These are phyloP conservation scores for Cinnamomum micranthum DNA, from an alignment of 164 flowering plant genomes.

Conservation along the genomic window DNA sequence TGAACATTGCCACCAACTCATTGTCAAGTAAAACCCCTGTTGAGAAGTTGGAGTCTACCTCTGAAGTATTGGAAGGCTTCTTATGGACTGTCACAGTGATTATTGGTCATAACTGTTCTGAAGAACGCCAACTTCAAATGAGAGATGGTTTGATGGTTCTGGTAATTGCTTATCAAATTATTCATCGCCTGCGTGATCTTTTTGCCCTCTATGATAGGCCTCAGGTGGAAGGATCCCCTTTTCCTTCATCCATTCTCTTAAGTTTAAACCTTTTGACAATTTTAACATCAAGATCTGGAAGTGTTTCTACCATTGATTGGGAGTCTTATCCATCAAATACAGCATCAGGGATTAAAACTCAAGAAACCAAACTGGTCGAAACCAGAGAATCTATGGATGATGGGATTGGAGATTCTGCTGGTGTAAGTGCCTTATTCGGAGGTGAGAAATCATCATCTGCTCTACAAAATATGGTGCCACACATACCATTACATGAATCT, in stretches of 20 bases:
- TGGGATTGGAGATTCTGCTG: slow-evolving; percentile 17
- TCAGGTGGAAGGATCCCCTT: slow-evolving; percentile 89
- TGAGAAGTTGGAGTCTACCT: slow-evolving; percentile 65
- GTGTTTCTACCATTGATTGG: slow-evolving; percentile 55
- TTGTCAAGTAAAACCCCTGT: slow-evolving; percentile 42
- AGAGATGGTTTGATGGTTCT: slow-evolving; percentile 80
- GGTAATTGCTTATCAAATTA: slow-evolving; percentile 73
- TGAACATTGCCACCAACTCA: slow-evolving; percentile 30
- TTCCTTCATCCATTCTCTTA: slow-evolving; percentile 75
- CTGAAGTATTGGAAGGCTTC: slow-evolving; percentile 78
- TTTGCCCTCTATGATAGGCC: slow-evolving; percentile 94
- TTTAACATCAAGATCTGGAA: slow-evolving; percentile 55
- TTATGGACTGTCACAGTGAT: slow-evolving; percentile 63
- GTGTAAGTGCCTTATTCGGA: slow-evolving; percentile 17
- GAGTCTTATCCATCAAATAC: slow-evolving; percentile 32
- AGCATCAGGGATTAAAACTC: slow-evolving; percentile 14
- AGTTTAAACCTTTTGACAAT: slow-evolving; percentile 68
- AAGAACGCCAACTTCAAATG: slow-evolving; percentile 74
- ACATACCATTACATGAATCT: neutral
- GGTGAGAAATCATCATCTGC: slow-evolving; percentile 23
- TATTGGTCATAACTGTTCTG: slow-evolving; percentile 55
- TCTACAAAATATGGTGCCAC: slow-evolving; percentile 14
- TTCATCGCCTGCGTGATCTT: slow-evolving; percentile 82
- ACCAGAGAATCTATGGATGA: slow-evolving; percentile 19
- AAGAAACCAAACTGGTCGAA: slow-evolving; percentile 21